Base-by-base conservation (phyloP, 768 basidiomycete genomes). In the Suillus hirtellus region DNA sequence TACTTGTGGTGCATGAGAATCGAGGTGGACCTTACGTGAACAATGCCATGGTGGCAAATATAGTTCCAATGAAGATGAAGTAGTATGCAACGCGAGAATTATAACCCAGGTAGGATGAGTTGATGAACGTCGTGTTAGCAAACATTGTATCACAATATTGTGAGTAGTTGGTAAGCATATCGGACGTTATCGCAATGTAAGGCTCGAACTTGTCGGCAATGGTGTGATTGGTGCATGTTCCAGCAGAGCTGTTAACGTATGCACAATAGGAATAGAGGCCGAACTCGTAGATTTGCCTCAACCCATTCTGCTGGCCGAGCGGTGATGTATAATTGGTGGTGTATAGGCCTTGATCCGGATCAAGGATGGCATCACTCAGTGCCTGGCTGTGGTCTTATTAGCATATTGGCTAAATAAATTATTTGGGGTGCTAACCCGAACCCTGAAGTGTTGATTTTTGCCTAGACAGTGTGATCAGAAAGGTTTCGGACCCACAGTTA, bases 201-300 rank as follows among this genome's bases (percentile, higher is more conserved):
- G 92, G 92, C 56, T 79, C 77, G 73, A 89, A 92, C 62, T 79
- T 79, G 66, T 80, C 76, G 54, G 84, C 90, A 37, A 82, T 73
- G 38, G 86, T 84, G 47, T 80, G 77, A 69, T 87, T 88, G 37
- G 86, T 82, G 73, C 92, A 93, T 56, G 75, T 81, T 34, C 91
- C 92, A 37, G 78, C 79, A 24, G 81, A 80, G 47, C 76, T 74
- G 66, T 86, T 83, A 67, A 89, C 78, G 68, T 88, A 93, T 68
- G 82, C 92, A 68, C 92, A 94, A 72, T 90, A 85, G 21, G 86
- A 85, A 76, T 93, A 94, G 31, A 94, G 78, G n/a, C 92, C 92
- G 66, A 89, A 93, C 64, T 86, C 78, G 77, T 94, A 94, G 64
- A 80, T 75, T 72, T 87, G 83, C 68, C 92, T 85, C 62, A 93